Evolutionary conservation across 805 yeast genomes (phyloP), one percentile per base, ranked within the genome.

Genomic region (Saccharomyces mikatae): DNA sequence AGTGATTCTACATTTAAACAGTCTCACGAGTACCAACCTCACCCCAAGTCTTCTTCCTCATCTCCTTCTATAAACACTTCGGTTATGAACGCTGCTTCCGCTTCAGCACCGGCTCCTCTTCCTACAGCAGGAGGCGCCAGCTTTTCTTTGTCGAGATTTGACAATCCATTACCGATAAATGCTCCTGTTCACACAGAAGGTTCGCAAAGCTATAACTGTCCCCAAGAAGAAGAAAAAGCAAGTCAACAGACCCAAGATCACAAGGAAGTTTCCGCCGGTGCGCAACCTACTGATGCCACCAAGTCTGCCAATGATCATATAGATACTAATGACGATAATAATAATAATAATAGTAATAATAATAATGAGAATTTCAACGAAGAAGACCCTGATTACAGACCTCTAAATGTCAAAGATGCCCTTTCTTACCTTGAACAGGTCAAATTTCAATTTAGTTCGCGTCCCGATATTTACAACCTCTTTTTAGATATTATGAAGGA

Each of bases 401-500:
- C 97, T 1, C 75, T 94, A 63, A 94, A 94, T 66, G 98, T 94
- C 51, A 89, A 89, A 68, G 99, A 94, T 71, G 99, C 99, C 5
- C 76, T 94, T 60, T 84, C 96, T 9, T 94, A 95, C 67, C 79
- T 94, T 61, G 99, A 95, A 68, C 96, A 91, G 72, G 99, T 94
- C 52, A 94, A 94, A 71, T 80, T 86, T 50, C 97, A 91, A 69
- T 94, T 94, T 72, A 86, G 81, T 70, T 80, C 84, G 60, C 96
- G 92, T 72, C 95, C 98, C 0, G 97, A 91, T 64, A 96, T 94
- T 47, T 94, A 94, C 76, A 94, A 94, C 71, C 90, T 88, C 70
- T 94, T 95, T 66, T 78, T 94, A 66, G 99, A 94, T 68, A 92
- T 94, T 60, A 94, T 94, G 99, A 95, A 95, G 75, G 99, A 95